Conservation (phyloP, 805 yeast species). For the Starmerella floricola region DNA sequence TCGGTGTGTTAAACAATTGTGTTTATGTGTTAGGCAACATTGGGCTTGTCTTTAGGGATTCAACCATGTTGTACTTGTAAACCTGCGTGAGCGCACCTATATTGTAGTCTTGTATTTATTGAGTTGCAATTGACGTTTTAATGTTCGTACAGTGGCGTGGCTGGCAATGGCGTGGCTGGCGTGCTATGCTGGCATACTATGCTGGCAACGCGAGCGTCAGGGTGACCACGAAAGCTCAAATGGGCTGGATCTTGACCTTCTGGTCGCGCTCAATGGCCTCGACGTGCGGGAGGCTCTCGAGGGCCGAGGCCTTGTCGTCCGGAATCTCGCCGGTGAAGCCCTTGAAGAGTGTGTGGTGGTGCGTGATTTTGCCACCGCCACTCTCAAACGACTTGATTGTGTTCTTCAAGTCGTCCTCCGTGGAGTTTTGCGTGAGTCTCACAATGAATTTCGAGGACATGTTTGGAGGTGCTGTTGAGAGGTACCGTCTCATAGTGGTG, state of each 20-base stretch:
- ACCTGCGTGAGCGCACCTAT: too few species aligned
- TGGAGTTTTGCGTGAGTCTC: conserved; percentile 19
- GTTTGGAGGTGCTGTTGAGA: background rate
- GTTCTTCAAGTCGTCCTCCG: conserved; percentile 22
- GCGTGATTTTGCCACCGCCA: conserved; percentile 26
- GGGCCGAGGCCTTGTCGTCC: conserved; percentile 23
- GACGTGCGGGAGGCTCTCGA: conserved; percentile 23
- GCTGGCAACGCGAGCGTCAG: background rate
- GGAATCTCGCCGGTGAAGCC: conserved; percentile 29
- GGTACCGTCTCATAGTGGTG: conserved; percentile 1
- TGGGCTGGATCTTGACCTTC: conserved; percentile 22
- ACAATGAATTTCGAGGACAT: conserved; percentile 19
- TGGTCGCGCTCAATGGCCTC: conserved; percentile 27
- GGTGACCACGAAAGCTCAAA: background rate
- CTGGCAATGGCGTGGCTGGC: background rate
- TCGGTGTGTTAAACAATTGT: too few species aligned
- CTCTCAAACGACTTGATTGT: conserved; percentile 20
- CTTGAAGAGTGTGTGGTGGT: conserved; percentile 29
- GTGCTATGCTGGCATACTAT: background rate
- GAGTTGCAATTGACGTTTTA: too few species aligned
- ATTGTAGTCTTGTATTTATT: too few species aligned
- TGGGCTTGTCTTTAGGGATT: too few species aligned
- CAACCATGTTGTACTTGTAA: too few species aligned
- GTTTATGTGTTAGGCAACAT: too few species aligned
- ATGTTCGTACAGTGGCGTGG: too few species aligned